These are phyloP conservation scores for Blastobotrys peoriensis DNA, from an alignment of 805 yeast species.

Conservation along the genomic window DNA sequence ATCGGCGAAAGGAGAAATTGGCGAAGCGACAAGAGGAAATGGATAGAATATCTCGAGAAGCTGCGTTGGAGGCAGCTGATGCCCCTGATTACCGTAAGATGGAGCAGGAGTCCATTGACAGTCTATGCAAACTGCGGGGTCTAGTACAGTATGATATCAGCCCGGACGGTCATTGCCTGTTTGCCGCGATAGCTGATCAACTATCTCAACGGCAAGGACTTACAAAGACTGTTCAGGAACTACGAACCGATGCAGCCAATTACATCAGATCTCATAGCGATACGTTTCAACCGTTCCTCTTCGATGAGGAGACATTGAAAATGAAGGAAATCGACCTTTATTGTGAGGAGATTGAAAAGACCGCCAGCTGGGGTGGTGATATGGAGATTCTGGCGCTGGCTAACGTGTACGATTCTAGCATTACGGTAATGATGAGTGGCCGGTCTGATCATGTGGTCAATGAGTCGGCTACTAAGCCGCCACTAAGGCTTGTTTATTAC, in stretches of 20 bases:
- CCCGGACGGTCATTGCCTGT: slow-evolving; percentile 94
- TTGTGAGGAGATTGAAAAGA: slow-evolving; percentile 57
- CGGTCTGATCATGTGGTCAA: slow-evolving; percentile 60
- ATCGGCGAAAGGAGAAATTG: slow-evolving; percentile 77
- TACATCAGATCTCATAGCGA: slow-evolving; percentile 61
- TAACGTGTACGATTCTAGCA: slow-evolving; percentile 61
- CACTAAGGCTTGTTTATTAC: slow-evolving; percentile 70
- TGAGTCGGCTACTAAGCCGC: slow-evolving; percentile 43
- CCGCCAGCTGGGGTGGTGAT: slow-evolving; percentile 96
- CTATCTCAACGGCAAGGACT: slow-evolving; percentile 46
- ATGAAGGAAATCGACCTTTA: slow-evolving; percentile 63
- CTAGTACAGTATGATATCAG: slow-evolving; percentile 61
- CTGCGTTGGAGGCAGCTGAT: slow-evolving; percentile 58
- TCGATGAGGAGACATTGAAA: slow-evolving; percentile 68
- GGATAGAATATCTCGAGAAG: slow-evolving; percentile 57
- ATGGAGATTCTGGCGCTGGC: slow-evolving; percentile 82
- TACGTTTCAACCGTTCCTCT: slow-evolving; percentile 72
- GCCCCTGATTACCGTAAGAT: slow-evolving; percentile 64
- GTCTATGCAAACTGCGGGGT: slow-evolving; percentile 43
- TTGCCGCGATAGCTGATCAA: slow-evolving; percentile 81
- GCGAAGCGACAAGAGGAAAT: slow-evolving; percentile 71
- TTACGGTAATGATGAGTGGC: slow-evolving; percentile 75
- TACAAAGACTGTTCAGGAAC: slow-evolving; percentile 38
- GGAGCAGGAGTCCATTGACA: slow-evolving; percentile 62
- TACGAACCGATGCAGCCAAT: slow-evolving; percentile 60